phyloP scores from a whole-genome alignment of 2,329 filamentous ascomycete species.

The Neopestalotiopsis clavispora region DNA sequence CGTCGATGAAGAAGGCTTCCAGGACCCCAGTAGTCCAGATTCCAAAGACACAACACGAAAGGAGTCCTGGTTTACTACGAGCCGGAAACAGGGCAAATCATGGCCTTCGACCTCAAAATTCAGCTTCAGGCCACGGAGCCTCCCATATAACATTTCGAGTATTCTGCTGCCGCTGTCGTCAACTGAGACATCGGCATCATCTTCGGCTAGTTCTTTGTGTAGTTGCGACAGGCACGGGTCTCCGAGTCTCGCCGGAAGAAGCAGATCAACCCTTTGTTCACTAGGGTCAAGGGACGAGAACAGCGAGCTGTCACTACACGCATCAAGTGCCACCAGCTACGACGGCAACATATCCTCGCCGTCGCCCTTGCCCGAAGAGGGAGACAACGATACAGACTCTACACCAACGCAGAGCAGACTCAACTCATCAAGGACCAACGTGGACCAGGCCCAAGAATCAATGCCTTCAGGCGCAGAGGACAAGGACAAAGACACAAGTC shows the following conservation, averaged over 20 bases:
- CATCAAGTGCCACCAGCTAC: constrained; percentile 30
- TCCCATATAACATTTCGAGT: constrained; percentile 41
- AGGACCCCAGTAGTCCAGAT: background rate
- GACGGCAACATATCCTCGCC: constrained; percentile 32
- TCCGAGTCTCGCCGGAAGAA: constrained; percentile 32
- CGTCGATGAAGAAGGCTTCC: constrained; percentile 22
- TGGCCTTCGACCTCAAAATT: constrained; percentile 42
- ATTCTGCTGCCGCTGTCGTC: constrained; percentile 42
- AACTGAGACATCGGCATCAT: constrained; percentile 43
- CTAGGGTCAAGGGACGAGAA: constrained; percentile 31
- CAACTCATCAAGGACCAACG: constrained; percentile 24
- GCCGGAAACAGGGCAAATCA: constrained; percentile 34
- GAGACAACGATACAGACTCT: constrained; percentile 20
- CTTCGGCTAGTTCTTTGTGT: constrained; percentile 52
- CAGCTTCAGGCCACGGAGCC: constrained; percentile 42
- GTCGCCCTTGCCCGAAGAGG: constrained; percentile 27
- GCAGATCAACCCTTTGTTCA: constrained; percentile 41
- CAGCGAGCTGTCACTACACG: constrained; percentile 29
- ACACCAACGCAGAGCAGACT: constrained; percentile 24
- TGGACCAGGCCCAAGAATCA: constrained; percentile 34
- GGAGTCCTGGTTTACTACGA: constrained; percentile 31
- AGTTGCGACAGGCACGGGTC: constrained; percentile 44
- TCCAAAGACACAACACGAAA: constrained; percentile 25
- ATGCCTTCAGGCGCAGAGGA: constrained; percentile 32
- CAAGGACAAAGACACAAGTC: constrained; percentile 28